Base-by-base conservation (phyloP, 768 basidiomycete genomes). In the Hypsizygus marmoreus region DNA sequence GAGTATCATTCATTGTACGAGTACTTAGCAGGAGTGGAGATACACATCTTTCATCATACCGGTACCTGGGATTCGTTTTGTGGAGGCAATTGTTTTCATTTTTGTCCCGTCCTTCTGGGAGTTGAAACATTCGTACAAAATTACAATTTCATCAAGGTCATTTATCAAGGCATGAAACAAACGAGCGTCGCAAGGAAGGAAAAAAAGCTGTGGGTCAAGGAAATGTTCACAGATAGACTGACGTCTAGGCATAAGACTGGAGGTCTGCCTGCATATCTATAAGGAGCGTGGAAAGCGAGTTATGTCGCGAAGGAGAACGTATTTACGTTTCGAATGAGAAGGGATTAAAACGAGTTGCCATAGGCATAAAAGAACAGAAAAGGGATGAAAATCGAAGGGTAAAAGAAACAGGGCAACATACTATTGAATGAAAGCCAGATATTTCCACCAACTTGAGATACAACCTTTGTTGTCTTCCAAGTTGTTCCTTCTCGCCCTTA, bases 381-480 rank as follows among this genome's bases (percentile, higher is more conserved):
- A 36, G 25, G 40, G 12, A 26, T 30, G 28, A 23, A 29, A 29
- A 7, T 16, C 17, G 36, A 14, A 49, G 44, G 37, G 23, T 31
- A 32, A 32, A 30, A 12, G 14, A 31, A 14, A 9, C 12, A 19
- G 19, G 22, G 11, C 9, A 11, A 42, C 41, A 42, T 31, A 24
- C 19, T 13, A 36, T 14, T 20, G 14, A 39, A 23, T 30, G 24
- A 31, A 23, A 32, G 38, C 40, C 25, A 29, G 5, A 32, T 22
- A 14, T 38, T 23, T 29, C 45, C 29, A 41, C 23, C 20, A 36
- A 34, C 17, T 42, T 38, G 24, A 17, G 13, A 45, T 45, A 49
- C 47, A 40, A 53, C 51, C 40, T 43, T 43, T 40, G 52, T 49
- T 48, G 47, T 49, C 40, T 43, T 36, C 34, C 16, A 29, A 7